Evolutionary conservation across 176 grass and related monocot genomes (phyloP).

Genomic region (Rhynchospora tenuis): DNA sequence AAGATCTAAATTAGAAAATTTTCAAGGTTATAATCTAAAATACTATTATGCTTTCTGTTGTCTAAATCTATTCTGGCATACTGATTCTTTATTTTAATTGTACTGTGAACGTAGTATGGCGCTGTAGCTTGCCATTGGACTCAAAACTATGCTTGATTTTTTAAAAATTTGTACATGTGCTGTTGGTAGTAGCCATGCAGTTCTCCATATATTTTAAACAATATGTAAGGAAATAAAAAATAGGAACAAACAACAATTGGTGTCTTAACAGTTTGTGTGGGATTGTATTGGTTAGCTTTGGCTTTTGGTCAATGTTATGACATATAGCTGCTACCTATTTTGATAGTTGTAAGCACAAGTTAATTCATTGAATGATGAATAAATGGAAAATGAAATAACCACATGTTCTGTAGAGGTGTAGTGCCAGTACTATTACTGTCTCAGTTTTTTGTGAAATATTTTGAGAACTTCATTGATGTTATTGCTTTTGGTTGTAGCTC

Average conservation of each 20-base stretch:
- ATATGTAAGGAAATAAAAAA: not conserved
- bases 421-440: not conserved
- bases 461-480: not conserved
- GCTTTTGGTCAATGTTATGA: not conserved
- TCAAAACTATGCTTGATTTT: not conserved
- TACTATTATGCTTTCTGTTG: not conserved
- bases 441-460: not conserved
- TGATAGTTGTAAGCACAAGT: not conserved
- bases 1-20: not conserved
- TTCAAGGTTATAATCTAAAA: not conserved
- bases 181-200: not conserved
- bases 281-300: not conserved
- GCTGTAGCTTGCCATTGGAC: not conserved
- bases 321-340: not conserved
- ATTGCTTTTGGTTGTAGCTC: conserved; percentile 34
- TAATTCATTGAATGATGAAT: not conserved
- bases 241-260: not conserved
- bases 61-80: not conserved
- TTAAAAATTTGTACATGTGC: not conserved
- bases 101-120: not conserved
- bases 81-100: not conserved
- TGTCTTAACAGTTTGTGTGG: not conserved
- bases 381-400: not conserved
- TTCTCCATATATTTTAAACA: not conserved
- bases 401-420: not conserved